A percentile compares a stretch with the other conserved stretches of the same genome.
These are phyloP conservation scores for Suillus weaverae DNA, from an alignment of 768 basidiomycete genomes.

Conservation along the genomic window DNA sequence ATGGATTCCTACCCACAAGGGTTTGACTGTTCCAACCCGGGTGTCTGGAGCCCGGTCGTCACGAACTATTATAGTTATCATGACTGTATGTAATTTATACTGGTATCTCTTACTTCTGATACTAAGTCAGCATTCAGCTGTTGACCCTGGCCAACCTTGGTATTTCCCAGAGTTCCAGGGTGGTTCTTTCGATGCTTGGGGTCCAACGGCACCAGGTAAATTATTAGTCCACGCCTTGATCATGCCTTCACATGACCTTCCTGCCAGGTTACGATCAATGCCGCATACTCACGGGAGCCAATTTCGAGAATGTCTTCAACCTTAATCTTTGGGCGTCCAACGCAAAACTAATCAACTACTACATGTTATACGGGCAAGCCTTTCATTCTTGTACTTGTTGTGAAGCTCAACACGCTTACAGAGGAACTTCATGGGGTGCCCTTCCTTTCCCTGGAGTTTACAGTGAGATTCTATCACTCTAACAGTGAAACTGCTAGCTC, in stretches of 20 bases:
- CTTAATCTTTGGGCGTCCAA: constrained; percentile 77
- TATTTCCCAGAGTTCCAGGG: constrained; percentile 79
- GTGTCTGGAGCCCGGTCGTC: constrained; percentile 61
- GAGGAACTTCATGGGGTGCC: constrained; percentile 85
- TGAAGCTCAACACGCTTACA: constrained; percentile 26
- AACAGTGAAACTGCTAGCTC: constrained; percentile 1
- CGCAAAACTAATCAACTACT: constrained; percentile 79
- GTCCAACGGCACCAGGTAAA: constrained; percentile 64
- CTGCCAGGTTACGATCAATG: constrained; percentile 61
- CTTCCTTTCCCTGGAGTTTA: constrained; percentile 78
- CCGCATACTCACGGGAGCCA: constrained; percentile 62
- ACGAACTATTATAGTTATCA: constrained; percentile 70
- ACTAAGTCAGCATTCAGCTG: constrained; percentile 21
- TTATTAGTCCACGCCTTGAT: background rate
- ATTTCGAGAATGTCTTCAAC: constrained; percentile 81
- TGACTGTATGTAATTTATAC: constrained; percentile 32
- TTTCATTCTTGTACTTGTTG: background rate
- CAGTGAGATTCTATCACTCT: constrained; percentile 32
- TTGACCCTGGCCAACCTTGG: constrained; percentile 54
- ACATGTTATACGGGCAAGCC: constrained; percentile 78
- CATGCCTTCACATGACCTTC: constrained; percentile 7
- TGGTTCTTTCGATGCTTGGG: constrained; percentile 83
- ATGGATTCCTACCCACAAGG: constrained; percentile 75
- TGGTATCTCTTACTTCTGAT: background rate
- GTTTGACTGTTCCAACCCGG: constrained; percentile 79